These are phyloP conservation scores for Ananas comosus DNA, from an alignment of 176 grass and related monocot species.

Conservation along the genomic window DNA sequence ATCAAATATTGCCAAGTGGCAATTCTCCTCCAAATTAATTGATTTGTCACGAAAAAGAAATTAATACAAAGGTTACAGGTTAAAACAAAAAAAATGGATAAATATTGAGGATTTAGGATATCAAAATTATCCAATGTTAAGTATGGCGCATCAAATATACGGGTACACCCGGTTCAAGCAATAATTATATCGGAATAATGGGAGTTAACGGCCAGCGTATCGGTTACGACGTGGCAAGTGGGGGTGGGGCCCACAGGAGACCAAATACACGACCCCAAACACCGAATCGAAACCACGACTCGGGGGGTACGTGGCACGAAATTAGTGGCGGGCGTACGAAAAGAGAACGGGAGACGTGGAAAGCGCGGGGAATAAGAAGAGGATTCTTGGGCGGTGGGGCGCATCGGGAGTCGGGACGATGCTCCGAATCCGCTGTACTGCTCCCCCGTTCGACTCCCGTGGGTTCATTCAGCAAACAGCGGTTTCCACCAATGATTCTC, in stretches of 20 bases:
- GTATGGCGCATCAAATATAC: too few relatives aligned
- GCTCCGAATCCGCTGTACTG: too few relatives aligned
- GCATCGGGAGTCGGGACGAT: background rate
- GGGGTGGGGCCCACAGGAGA: background rate
- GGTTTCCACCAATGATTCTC: background rate
- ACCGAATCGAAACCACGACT: background rate
- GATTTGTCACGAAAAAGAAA: too few relatives aligned
- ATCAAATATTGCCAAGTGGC: too few relatives aligned
- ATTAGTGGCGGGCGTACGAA: background rate
- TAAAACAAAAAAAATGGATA: too few relatives aligned
- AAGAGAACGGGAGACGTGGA: background rate
- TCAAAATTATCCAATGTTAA: too few relatives aligned
- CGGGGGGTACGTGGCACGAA: background rate
- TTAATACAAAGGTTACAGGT: too few relatives aligned
- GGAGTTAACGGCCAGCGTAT: slow-evolving; percentile 19
- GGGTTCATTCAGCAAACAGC: background rate
- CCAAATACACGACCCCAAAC: slow-evolving; percentile 3
- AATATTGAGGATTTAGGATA: too few relatives aligned
- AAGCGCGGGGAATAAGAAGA: background rate
- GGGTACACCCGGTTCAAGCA: too few relatives aligned
- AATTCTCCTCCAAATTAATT: too few relatives aligned
- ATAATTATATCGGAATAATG: background rate
- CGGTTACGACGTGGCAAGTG: slow-evolving; percentile 13
- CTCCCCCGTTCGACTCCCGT: too few relatives aligned
- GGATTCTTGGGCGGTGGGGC: background rate